Percentiles rank a stretch among this genome's conserved stretches.
Evolutionary conservation across 805 yeast species (phyloP).

Genomic region (Alloascoidea hylecoeti): DNA sequence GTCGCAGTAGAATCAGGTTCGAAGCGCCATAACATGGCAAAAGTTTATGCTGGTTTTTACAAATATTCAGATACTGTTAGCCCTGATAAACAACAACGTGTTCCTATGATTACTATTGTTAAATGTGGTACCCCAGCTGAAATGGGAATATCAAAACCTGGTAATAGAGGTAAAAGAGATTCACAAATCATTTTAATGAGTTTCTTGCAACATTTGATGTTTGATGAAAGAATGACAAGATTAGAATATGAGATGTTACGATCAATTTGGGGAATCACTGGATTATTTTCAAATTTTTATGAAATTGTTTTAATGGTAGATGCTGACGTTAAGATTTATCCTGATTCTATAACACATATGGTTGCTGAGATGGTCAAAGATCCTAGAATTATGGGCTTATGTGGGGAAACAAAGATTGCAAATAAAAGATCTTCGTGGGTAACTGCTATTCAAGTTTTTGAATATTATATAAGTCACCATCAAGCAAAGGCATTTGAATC

Average conservation of each 20-base stretch:
- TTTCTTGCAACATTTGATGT: slow-evolving; percentile 44
- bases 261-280: slow-evolving; percentile 40
- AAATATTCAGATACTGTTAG: slow-evolving; percentile 76
- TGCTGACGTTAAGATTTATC: slow-evolving; percentile 46
- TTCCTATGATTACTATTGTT: slow-evolving; percentile 60
- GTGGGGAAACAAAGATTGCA: slow-evolving; percentile 47
- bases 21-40: slow-evolving; percentile 96
- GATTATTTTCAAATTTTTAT: slow-evolving; percentile 41
- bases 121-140: slow-evolving; percentile 51
- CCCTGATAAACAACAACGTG: slow-evolving; percentile 62
- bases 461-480: slow-evolving; percentile 49
- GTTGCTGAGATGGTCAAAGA: slow-evolving; percentile 41
- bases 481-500: slow-evolving; percentile 51
- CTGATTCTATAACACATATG: slow-evolving; percentile 40
- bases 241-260: slow-evolving; percentile 40
- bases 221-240: slow-evolving; percentile 44
- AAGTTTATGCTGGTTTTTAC: slow-evolving; percentile 89
- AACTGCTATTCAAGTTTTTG: slow-evolving; percentile 49
- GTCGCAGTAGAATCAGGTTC: slow-evolving; percentile 93
- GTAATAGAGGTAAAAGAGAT: slow-evolving; percentile 55
- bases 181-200: slow-evolving; percentile 48
- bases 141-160: slow-evolving; percentile 46
- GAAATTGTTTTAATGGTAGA: slow-evolving; percentile 43
- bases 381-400: slow-evolving; percentile 40
- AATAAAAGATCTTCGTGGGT: slow-evolving; percentile 37